Percentiles rank a stretch among this genome's conserved stretches.
phyloP scores from a whole-genome alignment of 768 basidiomycete genomes.

The Lactifluus volemus region DNA sequence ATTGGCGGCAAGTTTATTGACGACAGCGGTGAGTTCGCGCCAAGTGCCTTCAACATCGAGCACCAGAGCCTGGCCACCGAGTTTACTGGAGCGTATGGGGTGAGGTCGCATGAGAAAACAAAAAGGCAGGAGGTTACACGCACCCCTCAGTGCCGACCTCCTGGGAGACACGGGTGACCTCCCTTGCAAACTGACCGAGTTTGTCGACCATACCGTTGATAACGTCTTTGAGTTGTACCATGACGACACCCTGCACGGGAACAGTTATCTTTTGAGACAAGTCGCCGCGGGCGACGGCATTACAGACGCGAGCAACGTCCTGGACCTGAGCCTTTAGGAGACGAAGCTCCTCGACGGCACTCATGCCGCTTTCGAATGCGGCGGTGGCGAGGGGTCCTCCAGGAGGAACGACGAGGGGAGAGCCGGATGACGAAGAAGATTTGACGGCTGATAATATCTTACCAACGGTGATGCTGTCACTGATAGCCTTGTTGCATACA shows the following conservation, averaged over 20 bases:
- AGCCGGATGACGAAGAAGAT: neutral
- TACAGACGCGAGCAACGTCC: conserved; percentile 43
- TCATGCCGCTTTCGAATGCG: conserved; percentile 47
- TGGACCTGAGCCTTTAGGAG: conserved; percentile 76
- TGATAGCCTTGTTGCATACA: conserved; percentile 14
- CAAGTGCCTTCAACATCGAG: conserved; percentile 84
- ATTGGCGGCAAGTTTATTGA: conserved; percentile 70
- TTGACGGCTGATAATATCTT: conserved; percentile 6
- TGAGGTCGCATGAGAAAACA: conserved; percentile 1
- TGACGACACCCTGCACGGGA: conserved; percentile 40
- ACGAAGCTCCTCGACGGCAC: conserved; percentile 60
- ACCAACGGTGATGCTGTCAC: conserved; percentile 1
- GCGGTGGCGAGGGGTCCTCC: conserved; percentile 42
- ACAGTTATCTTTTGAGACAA: conserved; percentile 44
- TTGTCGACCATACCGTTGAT: conserved; percentile 45
- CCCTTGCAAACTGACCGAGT: conserved; percentile 78
- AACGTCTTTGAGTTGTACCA: conserved; percentile 43
- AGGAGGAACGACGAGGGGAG: conserved; percentile 30
- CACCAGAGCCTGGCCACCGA: conserved; percentile 78
- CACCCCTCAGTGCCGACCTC: conserved; percentile 65
- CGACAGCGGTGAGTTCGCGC: conserved; percentile 70
- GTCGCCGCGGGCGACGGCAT: conserved; percentile 42
- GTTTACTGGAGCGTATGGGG: conserved; percentile 35
- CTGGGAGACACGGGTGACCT: conserved; percentile 73
- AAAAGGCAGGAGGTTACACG: neutral